These are phyloP conservation scores for Cladosporium velox DNA, from an alignment of 2,329 filamentous ascomycete species.

Conservation along the genomic window DNA sequence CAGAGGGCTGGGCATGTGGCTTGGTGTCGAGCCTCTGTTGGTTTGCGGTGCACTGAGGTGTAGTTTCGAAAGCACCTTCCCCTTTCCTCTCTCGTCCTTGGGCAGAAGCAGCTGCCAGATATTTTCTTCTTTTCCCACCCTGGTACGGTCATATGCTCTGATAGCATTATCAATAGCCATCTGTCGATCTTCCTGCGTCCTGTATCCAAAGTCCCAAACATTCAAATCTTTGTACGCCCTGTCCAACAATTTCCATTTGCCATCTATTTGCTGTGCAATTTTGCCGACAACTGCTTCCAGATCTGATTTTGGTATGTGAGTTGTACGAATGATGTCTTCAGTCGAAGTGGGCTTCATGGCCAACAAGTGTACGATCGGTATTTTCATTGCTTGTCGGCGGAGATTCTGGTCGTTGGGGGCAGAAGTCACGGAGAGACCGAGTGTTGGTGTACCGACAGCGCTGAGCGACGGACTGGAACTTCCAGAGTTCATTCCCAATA, in stretches of 20 bases:
- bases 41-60: conserved; percentile 46
- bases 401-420: conserved; percentile 36
- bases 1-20: conserved; percentile 34
- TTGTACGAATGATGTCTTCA: conserved; percentile 50
- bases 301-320: conserved; percentile 52
- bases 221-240: conserved; percentile 63
- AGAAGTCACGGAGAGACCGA: conserved; percentile 42
- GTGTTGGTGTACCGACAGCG: conserved; percentile 37
- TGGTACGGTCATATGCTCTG: conserved; percentile 63
- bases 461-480: conserved; percentile 43
- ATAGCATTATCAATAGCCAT: conserved; percentile 64
- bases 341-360: conserved; percentile 53
- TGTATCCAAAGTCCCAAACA: conserved; percentile 63
- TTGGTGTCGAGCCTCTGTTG: conserved; percentile 31
- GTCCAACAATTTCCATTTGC: conserved; percentile 58
- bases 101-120: conserved; percentile 64
- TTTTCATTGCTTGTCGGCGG: conserved; percentile 44
- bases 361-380: conserved; percentile 55
- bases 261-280: conserved; percentile 53
- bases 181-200: conserved; percentile 56
- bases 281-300: conserved; percentile 51
- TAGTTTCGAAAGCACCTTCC: conserved; percentile 61
- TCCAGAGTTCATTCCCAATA: conserved; percentile 34
- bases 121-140: conserved; percentile 60
- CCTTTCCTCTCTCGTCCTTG: conserved; percentile 62